phyloP scores from a whole-genome alignment of 2,329 filamentous ascomycete genomes.

The Aureobasidium sp. region DNA sequence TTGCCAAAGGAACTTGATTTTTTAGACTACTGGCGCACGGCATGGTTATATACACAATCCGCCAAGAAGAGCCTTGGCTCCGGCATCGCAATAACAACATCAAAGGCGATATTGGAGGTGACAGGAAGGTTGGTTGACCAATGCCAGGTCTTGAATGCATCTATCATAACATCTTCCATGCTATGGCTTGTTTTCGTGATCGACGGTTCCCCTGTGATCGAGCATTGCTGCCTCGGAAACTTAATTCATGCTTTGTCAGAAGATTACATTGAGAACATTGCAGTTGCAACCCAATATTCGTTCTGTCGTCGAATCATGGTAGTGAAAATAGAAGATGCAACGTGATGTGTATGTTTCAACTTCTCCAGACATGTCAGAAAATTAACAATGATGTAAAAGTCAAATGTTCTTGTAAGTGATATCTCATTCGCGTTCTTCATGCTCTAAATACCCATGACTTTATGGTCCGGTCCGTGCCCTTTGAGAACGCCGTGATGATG shows the following conservation, averaged over 20 bases:
- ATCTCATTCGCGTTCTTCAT: not conserved
- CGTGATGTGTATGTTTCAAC: too few species aligned
- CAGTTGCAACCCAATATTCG: not conserved
- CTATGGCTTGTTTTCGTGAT: not conserved
- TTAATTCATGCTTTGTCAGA: not conserved
- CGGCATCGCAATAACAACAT: not conserved
- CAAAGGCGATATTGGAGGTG: not conserved
- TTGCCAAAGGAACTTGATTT: too few species aligned
- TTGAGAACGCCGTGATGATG: slow-evolving; percentile 4
- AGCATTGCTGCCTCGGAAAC: not conserved
- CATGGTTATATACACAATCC: too few species aligned
- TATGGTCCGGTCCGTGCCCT: not conserved
- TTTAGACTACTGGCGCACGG: too few species aligned
- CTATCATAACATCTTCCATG: too few species aligned
- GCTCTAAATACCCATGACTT: not conserved
- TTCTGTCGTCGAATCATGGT: not conserved
- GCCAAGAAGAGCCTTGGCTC: too few species aligned
- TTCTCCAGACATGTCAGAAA: not conserved
- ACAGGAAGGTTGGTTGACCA: not conserved
- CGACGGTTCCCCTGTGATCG: not conserved
- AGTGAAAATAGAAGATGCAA: not conserved
- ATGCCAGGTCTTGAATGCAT: too few species aligned
- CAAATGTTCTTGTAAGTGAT: not conserved
- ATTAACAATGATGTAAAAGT: not conserved
- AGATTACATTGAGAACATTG: not conserved